phyloP scores from a whole-genome alignment of 2,329 filamentous ascomycete genomes.

The Calonectria naviculata region DNA sequence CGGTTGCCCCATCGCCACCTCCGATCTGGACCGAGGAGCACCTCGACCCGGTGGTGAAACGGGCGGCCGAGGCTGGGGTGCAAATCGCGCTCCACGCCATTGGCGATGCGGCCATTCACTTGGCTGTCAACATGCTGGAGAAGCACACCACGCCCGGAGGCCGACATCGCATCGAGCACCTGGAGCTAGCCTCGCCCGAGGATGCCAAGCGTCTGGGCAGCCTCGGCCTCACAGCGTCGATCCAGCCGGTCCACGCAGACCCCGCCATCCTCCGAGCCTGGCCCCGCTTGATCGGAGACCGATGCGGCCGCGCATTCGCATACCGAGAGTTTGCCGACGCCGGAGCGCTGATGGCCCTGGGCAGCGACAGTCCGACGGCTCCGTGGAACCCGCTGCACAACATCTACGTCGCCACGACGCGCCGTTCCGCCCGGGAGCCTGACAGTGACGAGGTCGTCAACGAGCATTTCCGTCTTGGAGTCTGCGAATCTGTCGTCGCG shows the following conservation, averaged over 20 bases:
- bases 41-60: conserved; percentile 64
- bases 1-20: conserved; percentile 53
- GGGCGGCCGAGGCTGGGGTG: conserved; percentile 62
- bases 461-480: conserved; percentile 59
- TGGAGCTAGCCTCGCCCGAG: conserved; percentile 66
- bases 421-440: conserved; percentile 62
- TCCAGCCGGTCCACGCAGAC: conserved; percentile 67
- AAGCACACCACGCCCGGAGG: conserved; percentile 52
- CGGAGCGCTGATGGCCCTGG: conserved; percentile 64
- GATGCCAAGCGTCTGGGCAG: conserved; percentile 67
- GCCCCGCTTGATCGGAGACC: conserved; percentile 65
- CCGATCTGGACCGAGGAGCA: conserved; percentile 65
- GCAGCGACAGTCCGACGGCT: conserved; percentile 68
- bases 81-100: conserved; percentile 74
- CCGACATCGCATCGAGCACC: conserved; percentile 71
- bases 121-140: conserved; percentile 66
- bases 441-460: conserved; percentile 57
- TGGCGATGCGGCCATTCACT: conserved; percentile 67
- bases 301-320: conserved; percentile 68
- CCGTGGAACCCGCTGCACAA: conserved; percentile 64
- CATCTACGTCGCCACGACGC: conserved; percentile 66
- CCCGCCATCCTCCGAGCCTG: conserved; percentile 70
- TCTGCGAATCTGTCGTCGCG: conserved; percentile 63
- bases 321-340: conserved; percentile 68
- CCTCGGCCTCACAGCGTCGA: conserved; percentile 67